Percentiles rank a stretch among this genome's conserved stretches.
Evolutionary conservation across 75 land plant species (phyloP).

Genomic region (Ceratopteris richardii): DNA sequence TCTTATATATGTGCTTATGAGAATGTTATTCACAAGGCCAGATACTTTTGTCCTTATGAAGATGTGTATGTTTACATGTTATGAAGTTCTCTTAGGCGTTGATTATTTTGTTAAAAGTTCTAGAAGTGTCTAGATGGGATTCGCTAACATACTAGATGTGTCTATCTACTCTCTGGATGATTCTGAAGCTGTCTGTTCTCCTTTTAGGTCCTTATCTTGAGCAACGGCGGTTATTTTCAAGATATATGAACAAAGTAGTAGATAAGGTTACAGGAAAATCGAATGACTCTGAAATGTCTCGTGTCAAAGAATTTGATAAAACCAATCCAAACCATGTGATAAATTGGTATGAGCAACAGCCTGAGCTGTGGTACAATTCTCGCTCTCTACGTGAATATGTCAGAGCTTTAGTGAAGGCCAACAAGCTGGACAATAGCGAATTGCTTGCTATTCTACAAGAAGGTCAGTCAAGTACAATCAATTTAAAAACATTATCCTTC

Average conservation of each 20-base stretch:
- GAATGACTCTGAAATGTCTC: slow-evolving; percentile 43
- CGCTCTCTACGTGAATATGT: slow-evolving; percentile 86
- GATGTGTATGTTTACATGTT: too few relatives aligned
- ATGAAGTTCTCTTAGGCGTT: too few relatives aligned
- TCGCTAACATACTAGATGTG: too few relatives aligned
- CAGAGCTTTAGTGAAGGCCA: slow-evolving; percentile 86
- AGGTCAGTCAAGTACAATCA: slow-evolving; percentile 38
- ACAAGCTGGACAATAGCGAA: slow-evolving; percentile 82
- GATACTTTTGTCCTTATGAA: too few relatives aligned
- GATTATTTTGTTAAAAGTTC: too few relatives aligned
- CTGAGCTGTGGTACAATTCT: slow-evolving; percentile 65
- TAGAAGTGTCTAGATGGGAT: too few relatives aligned
- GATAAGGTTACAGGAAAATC: slow-evolving; percentile 57
- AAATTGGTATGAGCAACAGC: slow-evolving; percentile 71
- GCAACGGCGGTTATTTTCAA: slow-evolving; percentile 50
- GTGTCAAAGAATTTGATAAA: slow-evolving; percentile 63
- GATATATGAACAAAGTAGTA: slow-evolving; percentile 57
- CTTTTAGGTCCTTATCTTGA: not conserved
- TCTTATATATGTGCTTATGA: too few relatives aligned
- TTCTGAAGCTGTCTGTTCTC: too few relatives aligned
- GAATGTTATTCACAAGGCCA: too few relatives aligned
- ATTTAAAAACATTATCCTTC: not conserved
- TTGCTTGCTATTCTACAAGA: slow-evolving; percentile 74
- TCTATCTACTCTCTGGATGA: too few relatives aligned
- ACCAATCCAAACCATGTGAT: slow-evolving; percentile 89